Conservation (phyloP, 768 basidiomycete species). For the Pilatotrama ljubarskyi region DNA sequence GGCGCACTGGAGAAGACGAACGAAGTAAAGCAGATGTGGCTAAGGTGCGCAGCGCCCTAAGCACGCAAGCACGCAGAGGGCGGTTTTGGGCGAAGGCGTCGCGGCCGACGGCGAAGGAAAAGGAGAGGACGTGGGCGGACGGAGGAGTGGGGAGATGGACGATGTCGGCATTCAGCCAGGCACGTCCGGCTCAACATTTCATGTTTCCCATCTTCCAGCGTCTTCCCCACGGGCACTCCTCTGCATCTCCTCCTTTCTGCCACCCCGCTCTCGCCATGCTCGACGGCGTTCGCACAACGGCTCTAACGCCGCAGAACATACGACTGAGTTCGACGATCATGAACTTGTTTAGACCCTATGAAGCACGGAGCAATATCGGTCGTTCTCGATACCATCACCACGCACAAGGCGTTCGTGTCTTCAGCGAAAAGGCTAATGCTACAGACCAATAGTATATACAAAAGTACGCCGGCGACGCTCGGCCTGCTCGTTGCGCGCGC, state of each 20-base stretch:
- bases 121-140: neutral
- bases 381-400: neutral
- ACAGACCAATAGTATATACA: slow-evolving; percentile 9
- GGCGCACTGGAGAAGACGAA: slow-evolving; percentile 8
- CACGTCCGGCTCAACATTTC: slow-evolving; percentile 7
- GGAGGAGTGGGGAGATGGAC: neutral
- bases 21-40: slow-evolving; percentile 11
- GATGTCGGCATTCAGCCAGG: slow-evolving; percentile 6
- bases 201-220: slow-evolving; percentile 1
- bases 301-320: no score
- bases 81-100: neutral
- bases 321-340: neutral
- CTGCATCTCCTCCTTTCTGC: neutral
- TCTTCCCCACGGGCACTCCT: slow-evolving; percentile 1
- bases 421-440: slow-evolving; percentile 6
- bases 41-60: slow-evolving; percentile 9
- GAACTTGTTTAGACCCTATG: neutral
- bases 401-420: slow-evolving; percentile 2
- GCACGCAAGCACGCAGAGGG: slow-evolving; percentile 3
- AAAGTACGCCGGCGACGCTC: slow-evolving; percentile 1
- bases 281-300: neutral
- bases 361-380: neutral
- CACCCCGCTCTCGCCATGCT: neutral
- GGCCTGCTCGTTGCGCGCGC: neutral
- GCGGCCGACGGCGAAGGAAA: neutral